Conservation (phyloP, 192 early-diverging fungal species). For the Linnemannia hyalina region DNA sequence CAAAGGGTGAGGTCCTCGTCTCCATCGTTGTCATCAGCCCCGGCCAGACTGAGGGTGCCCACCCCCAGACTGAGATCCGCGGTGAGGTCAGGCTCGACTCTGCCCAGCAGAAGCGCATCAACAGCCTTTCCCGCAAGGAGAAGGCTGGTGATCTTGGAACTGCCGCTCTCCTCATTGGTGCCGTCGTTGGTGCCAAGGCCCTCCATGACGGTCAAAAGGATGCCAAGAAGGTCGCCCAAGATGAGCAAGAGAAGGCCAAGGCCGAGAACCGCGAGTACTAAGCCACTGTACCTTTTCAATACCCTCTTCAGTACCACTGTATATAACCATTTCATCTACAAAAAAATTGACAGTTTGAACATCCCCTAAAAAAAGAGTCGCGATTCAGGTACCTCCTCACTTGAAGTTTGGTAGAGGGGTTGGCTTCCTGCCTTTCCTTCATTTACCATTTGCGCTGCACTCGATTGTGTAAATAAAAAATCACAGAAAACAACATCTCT, state of each 20-base stretch:
- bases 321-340: neutral
- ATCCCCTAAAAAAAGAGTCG: neutral
- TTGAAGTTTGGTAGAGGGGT: neutral
- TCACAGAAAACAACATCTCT: neutral
- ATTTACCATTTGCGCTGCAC: neutral
- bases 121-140: neutral
- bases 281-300: conserved; percentile 1
- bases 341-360: neutral
- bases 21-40: conserved; percentile 31
- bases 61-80: conserved; percentile 12
- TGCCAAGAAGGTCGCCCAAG: neutral
- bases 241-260: neutral
- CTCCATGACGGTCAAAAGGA: conserved; percentile 8
- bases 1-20: conserved; percentile 52
- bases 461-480: conserved; percentile 5
- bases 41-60: conserved; percentile 30
- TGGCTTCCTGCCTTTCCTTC: neutral
- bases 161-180: neutral
- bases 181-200: neutral
- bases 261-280: neutral
- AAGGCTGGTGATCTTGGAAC: conserved; percentile 9
- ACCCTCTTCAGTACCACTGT: conserved; percentile 10
- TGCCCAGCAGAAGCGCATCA: neutral
- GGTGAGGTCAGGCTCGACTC: conserved; percentile 29
- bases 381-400: neutral